Base-by-base conservation (phyloP, 2,329 filamentous ascomycete species). In the Colletotrichum sojae region DNA sequence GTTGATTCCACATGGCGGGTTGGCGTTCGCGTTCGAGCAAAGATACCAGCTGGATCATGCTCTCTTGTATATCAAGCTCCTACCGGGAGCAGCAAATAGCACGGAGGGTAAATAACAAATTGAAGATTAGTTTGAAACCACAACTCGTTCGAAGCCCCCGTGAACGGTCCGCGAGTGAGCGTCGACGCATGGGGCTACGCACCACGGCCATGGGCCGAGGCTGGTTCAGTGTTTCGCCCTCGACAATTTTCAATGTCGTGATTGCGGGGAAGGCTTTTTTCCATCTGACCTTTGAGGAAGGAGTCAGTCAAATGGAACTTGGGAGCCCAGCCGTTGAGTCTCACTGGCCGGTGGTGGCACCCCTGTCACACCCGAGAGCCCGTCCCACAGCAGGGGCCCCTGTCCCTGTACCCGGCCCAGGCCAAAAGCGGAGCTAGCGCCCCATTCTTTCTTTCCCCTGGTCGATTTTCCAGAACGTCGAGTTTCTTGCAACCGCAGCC, bases 401-500 rank as follows among this genome's bases (percentile, higher is more conserved):
- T 65, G 65, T 31, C 31, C 39, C 40, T 60, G 62, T 62, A 40
- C 22, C 22, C 45, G 16, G 45, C 51, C 46, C 49, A 62, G 25
- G 31, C 25, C 40, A 12, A 12, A 56, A 51, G 59, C 60, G 39
- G 65, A 59, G 12, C 49, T 27, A 25, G 13, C 5, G 18, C 8
- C 43, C 66, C 66, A 69, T 43, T 46, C 22, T 16, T 20, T 36
- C 15, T 16, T 20, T 36, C 15, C 31, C 54, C 62, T 49, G 31
- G 25, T 18, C 66, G 48, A 9, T 59, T 52, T 68, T 51, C 55
- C 57, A 53, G 62, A 59, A 65, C 45, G 62, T 69, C 46, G 56
- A 65, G 48, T 60, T 63, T 68, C 46, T 63, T 68, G 10, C 52
- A 48, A 68, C 65, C 53, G 43, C 60, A 64, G 18, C 59, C 53